Evolutionary conservation across 257 asterid genomes (phyloP).

Genomic region (Buddleja alternifolia): DNA sequence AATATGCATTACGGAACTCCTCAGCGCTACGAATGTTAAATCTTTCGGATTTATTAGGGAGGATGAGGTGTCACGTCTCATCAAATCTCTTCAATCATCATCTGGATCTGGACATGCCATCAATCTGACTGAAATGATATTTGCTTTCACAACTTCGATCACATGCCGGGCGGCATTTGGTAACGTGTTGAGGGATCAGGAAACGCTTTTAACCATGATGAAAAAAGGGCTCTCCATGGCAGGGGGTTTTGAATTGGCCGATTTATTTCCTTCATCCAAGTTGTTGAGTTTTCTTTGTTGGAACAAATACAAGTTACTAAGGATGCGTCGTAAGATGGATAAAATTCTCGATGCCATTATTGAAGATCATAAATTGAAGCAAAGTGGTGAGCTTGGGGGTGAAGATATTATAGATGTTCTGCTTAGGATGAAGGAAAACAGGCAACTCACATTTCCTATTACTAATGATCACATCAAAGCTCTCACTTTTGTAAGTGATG

Average conservation of each 20-base stretch:
- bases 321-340: slow-evolving; percentile 31
- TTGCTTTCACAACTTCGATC: slow-evolving; percentile 1
- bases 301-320: slow-evolving; percentile 8
- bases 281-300: slow-evolving; percentile 24
- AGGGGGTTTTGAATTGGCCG: slow-evolving; percentile 34
- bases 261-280: slow-evolving; percentile 40
- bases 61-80: slow-evolving; percentile 23
- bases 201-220: slow-evolving; percentile 16
- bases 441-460: slow-evolving; percentile 33
- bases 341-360: slow-evolving; percentile 33
- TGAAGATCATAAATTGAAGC: slow-evolving; percentile 34
- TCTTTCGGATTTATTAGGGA: slow-evolving; percentile 33
- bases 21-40: slow-evolving; percentile 30
- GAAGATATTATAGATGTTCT: slow-evolving; percentile 39
- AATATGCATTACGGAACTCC: slow-evolving; percentile 39
- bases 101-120: not conserved
- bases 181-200: slow-evolving; percentile 16
- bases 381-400: slow-evolving; percentile 26
- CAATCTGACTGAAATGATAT: slow-evolving; percentile 28
- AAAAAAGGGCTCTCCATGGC: slow-evolving; percentile 20
- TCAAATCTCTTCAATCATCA: slow-evolving; percentile 18
- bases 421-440: slow-evolving; percentile 29
- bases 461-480: slow-evolving; percentile 38
- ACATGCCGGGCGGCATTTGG: slow-evolving; percentile 42
- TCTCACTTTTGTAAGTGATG: slow-evolving; percentile 37